Evolutionary conservation across 805 yeast genomes (phyloP).

Genomic region (Monosporozyma aquatica): DNA sequence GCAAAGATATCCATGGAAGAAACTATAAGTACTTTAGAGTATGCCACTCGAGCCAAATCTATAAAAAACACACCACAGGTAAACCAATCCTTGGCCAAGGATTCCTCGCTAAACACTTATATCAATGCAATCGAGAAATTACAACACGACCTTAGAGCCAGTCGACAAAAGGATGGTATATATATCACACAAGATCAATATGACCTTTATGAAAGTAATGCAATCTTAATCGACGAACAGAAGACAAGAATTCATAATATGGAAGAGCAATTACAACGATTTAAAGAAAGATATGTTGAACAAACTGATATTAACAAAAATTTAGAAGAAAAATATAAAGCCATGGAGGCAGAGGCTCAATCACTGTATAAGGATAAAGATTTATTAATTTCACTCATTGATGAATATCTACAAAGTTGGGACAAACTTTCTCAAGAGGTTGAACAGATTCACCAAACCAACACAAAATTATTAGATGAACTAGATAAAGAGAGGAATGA

Average conservation of each 20-base stretch:
- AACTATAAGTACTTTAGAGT: slow-evolving; percentile 71
- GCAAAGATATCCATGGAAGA: slow-evolving; percentile 65
- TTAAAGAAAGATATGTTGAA: slow-evolving; percentile 35
- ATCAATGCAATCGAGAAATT: slow-evolving; percentile 46
- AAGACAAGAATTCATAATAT: slow-evolving; percentile 38
- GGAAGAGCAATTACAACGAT: slow-evolving; percentile 38
- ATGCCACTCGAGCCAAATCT: slow-evolving; percentile 74
- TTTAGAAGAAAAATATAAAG: slow-evolving; percentile 15
- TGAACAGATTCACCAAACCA: slow-evolving; percentile 11
- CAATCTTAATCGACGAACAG: slow-evolving; percentile 42
- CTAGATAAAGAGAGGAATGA: slow-evolving; percentile 12
- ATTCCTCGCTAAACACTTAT: slow-evolving; percentile 44
- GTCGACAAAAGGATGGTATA: slow-evolving; percentile 59
- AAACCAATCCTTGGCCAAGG: slow-evolving; percentile 50
- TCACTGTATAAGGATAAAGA: slow-evolving; percentile 8
- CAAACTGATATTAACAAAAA: slow-evolving; percentile 24
- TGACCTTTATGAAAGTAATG: slow-evolving; percentile 37
- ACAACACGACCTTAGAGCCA: slow-evolving; percentile 51
- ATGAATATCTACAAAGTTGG: slow-evolving; percentile 15
- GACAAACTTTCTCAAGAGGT: slow-evolving; percentile 12
- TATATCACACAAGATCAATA: slow-evolving; percentile 43
- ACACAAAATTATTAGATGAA: slow-evolving; percentile 8
- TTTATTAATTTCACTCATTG: slow-evolving; percentile 9
- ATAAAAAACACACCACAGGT: slow-evolving; percentile 62
- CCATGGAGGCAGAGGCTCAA: slow-evolving; percentile 8